phyloP scores from a whole-genome alignment of 306 rosid genomes.

The Prinsepia uniflora region DNA sequence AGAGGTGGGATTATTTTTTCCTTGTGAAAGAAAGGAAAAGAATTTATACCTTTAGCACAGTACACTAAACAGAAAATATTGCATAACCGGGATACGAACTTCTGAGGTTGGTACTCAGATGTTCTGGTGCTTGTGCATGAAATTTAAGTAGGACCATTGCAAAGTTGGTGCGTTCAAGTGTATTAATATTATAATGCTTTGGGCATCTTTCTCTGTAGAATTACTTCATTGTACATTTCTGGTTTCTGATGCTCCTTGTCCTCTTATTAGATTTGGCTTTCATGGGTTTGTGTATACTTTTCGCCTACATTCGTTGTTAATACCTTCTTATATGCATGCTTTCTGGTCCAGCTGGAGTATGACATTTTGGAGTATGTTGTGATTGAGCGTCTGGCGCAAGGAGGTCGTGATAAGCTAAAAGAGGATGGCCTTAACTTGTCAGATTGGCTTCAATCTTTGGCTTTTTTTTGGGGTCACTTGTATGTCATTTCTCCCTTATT shows the following conservation, averaged over 20 bases:
- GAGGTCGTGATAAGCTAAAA: constrained; percentile 94
- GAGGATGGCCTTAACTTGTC: constrained; percentile 98
- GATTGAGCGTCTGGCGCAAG: constrained; percentile 88
- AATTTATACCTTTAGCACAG: not conserved
- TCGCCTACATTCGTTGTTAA: not conserved
- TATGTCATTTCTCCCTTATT: constrained; percentile 31
- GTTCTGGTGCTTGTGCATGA: not conserved
- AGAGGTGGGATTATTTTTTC: too few species aligned
- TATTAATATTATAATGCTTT: not conserved
- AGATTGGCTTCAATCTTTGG: constrained; percentile 98
- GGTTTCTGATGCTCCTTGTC: not conserved
- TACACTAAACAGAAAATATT: not conserved
- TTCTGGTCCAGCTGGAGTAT: constrained; percentile 75
- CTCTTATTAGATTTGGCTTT: not conserved
- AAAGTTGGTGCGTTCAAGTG: too few species aligned
- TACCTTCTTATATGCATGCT: constrained; percentile 1
- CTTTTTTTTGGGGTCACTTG: constrained; percentile 99
- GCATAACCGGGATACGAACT: not conserved
- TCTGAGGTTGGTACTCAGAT: not conserved
- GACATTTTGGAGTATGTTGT: constrained; percentile 97
- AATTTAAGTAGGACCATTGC: too few species aligned
- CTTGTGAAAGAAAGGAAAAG: too few species aligned
- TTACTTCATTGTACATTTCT: not conserved
- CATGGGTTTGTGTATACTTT: not conserved
- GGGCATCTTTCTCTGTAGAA: not conserved